These are phyloP conservation scores for Periconia sp. DNA, from an alignment of 2,329 filamentous ascomycete species.

Conservation along the genomic window DNA sequence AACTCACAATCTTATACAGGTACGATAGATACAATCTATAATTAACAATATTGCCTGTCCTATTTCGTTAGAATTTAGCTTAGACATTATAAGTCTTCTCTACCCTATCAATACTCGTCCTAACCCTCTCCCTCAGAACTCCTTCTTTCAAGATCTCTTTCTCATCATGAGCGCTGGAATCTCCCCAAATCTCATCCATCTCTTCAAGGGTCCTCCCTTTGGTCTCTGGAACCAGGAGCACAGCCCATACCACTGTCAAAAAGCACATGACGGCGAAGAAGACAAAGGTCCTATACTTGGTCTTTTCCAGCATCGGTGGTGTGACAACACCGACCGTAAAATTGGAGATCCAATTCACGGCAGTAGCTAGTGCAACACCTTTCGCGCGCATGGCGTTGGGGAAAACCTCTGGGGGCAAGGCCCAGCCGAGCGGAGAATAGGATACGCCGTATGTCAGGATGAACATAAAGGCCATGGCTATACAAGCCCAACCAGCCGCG, in stretches of 20 bases:
- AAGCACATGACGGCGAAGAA: conserved; percentile 5
- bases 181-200: conserved; percentile 10
- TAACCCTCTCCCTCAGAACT: too few species aligned
- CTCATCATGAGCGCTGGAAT: conserved; percentile 17
- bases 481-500: conserved; percentile 7
- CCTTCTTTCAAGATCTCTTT: too few species aligned
- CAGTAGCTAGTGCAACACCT: conserved; percentile 65
- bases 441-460: conserved; percentile 8
- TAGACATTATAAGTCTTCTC: too few species aligned
- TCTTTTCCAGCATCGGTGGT: conserved; percentile 46
- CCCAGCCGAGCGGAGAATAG: conserved; percentile 50
- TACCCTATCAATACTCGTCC: too few species aligned
- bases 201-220: conserved; percentile 10
- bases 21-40: too few species aligned
- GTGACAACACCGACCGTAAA: conserved; percentile 65
- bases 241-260: conserved; percentile 1
- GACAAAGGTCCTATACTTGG: conserved; percentile 3
- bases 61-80: too few species aligned
- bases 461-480: conserved; percentile 10
- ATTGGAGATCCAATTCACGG: conserved; percentile 7
- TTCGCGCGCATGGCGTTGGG: conserved; percentile 13
- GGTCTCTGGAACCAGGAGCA: conserved; percentile 8
- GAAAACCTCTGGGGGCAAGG: conserved; percentile 15
- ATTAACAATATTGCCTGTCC: too few species aligned
- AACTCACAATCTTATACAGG: too few species aligned